These are phyloP conservation scores for Fistulinella prunicolor DNA, from an alignment of 768 basidiomycete species.

Conservation along the genomic window DNA sequence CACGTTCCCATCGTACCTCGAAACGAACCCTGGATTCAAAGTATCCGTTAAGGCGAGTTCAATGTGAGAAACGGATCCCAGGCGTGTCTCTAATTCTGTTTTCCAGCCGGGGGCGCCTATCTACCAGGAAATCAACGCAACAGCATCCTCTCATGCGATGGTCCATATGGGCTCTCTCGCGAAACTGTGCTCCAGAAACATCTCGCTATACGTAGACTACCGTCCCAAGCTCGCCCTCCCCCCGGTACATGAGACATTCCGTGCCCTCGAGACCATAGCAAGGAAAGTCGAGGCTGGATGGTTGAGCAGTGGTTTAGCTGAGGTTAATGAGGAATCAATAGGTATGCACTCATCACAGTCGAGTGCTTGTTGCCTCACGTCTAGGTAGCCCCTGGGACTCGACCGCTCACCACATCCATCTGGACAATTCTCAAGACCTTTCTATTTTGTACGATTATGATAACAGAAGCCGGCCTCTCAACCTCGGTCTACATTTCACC, in stretches of 20 bases:
- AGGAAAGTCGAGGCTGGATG: slow-evolving; percentile 47
- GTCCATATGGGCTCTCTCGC: slow-evolving; percentile 39
- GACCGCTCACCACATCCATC: slow-evolving; percentile 44
- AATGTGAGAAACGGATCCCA: background rate
- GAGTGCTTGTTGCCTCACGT: slow-evolving; percentile 3
- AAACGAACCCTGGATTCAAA: slow-evolving; percentile 18
- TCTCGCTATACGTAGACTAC: slow-evolving; percentile 36
- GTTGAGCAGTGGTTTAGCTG: slow-evolving; percentile 38
- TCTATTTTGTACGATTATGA: slow-evolving; percentile 70
- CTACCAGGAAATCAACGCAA: slow-evolving; percentile 31
- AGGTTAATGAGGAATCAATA: slow-evolving; percentile 19
- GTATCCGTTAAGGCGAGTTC: slow-evolving; percentile 17
- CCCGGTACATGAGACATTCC: slow-evolving; percentile 27
- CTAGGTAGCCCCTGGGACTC: slow-evolving; percentile 41
- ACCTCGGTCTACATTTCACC: slow-evolving; percentile 53
- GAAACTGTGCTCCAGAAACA: slow-evolving; percentile 35
- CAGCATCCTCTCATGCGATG: slow-evolving; percentile 38
- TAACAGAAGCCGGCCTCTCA: slow-evolving; percentile 60
- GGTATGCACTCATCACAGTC: slow-evolving; percentile 34
- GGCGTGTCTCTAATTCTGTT: slow-evolving; percentile 4
- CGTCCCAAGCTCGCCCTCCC: slow-evolving; percentile 29
- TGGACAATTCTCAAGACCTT: slow-evolving; percentile 75
- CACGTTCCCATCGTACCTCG: slow-evolving; percentile 36
- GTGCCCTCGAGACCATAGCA: slow-evolving; percentile 35
- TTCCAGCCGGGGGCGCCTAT: slow-evolving; percentile 34